A percentile compares a stretch with the other conserved stretches of the same genome.
Conservation (phyloP, 441 rosid genomes). For the Jatropha multifida region DNA sequence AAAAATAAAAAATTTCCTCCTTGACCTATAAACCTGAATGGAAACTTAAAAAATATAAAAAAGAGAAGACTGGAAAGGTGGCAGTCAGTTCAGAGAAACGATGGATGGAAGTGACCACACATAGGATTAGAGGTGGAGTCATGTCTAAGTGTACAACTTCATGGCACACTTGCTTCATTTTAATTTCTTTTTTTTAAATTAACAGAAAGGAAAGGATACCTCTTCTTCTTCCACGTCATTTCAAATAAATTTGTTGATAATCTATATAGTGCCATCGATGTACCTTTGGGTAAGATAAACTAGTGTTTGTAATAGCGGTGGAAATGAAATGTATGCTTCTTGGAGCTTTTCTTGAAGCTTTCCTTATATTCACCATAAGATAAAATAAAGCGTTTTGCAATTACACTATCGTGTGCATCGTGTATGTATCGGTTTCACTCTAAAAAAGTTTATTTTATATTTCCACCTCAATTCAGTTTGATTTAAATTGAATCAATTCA, state of each 20-base stretch:
- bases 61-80: conserved; percentile 27
- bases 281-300: too few relatives aligned
- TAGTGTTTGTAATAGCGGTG: not conserved
- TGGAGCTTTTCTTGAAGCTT: not conserved
- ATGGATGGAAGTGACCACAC: conserved; percentile 32
- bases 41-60: not conserved
- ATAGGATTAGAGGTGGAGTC: conserved; percentile 35
- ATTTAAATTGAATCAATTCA: too few relatives aligned
- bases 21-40: not conserved
- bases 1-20: not conserved
- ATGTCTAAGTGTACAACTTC: conserved; percentile 22
- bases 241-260: conserved; percentile 4
- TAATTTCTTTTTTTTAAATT: too few relatives aligned
- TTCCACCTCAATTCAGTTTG: too few relatives aligned
- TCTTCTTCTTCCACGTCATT: conserved; percentile 8
- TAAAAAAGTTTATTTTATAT: too few relatives aligned
- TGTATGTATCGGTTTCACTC: too few relatives aligned
- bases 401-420: not conserved
- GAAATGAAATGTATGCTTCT: not conserved
- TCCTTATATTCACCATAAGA: not conserved
- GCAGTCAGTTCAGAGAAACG: conserved; percentile 31
- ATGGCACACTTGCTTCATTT: conserved; percentile 4
- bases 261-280: not conserved
- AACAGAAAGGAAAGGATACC: not conserved
- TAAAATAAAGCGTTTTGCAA: not conserved